Percentiles rank a stretch among this genome's conserved stretches.
Conservation (phyloP, 2,329 filamentous ascomycete species). For the Pseudogymnoascus sp. region DNA sequence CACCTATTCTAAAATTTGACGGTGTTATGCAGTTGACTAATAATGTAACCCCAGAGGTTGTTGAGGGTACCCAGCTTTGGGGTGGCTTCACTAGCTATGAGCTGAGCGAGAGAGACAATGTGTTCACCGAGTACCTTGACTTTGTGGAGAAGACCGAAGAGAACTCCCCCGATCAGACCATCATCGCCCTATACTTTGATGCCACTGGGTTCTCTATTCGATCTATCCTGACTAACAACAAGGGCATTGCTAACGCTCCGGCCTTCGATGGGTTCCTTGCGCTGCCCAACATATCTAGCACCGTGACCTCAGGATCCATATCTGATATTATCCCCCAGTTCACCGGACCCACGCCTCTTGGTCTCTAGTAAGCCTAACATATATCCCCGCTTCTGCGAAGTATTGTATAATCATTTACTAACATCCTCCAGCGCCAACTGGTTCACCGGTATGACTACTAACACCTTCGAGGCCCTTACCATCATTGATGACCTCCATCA, state of each 20-base stretch:
- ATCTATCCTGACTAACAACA: slow-evolving; percentile 9
- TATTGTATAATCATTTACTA: slow-evolving; percentile 12
- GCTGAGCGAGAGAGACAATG: slow-evolving; percentile 11
- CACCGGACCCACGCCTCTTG: slow-evolving; percentile 14
- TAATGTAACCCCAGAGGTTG: slow-evolving; percentile 10
- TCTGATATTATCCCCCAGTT: slow-evolving; percentile 14
- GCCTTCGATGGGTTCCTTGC: slow-evolving; percentile 13
- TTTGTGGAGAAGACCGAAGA: slow-evolving; percentile 16
- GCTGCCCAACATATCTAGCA: slow-evolving; percentile 14
- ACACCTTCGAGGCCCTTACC: slow-evolving; percentile 13
- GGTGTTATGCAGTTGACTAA: slow-evolving; percentile 10
- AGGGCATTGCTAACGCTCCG: slow-evolving; percentile 6
- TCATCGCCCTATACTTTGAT: slow-evolving; percentile 17
- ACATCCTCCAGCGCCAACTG: slow-evolving; percentile 24
- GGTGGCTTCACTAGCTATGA: slow-evolving; percentile 16
- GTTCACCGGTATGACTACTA: slow-evolving; percentile 25
- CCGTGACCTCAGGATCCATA: slow-evolving; percentile 12
- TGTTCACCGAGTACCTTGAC: slow-evolving; percentile 14
- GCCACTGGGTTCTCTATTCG: slow-evolving; percentile 10
- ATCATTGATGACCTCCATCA: slow-evolving; percentile 13
- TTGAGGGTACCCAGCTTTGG: slow-evolving; percentile 12
- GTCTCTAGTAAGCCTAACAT: slow-evolving; percentile 14
- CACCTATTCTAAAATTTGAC: background rate
- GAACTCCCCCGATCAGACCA: slow-evolving; percentile 21
- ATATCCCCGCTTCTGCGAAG: slow-evolving; percentile 7